Base-by-base conservation (phyloP, 192 early-diverging fungal species). In the Coemansia sp. region DNA sequence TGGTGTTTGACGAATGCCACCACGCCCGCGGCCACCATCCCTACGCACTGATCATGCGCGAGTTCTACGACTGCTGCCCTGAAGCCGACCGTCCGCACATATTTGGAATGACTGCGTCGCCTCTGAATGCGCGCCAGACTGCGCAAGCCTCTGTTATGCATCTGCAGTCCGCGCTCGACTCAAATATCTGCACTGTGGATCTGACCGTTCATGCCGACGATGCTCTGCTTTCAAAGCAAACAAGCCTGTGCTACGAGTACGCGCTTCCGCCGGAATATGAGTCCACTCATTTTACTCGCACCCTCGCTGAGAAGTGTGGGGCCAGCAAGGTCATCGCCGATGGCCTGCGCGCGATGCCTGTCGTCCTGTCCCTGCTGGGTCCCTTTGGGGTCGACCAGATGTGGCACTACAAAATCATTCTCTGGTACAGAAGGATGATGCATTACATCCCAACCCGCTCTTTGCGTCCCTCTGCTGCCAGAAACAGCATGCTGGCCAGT, bases 1-100 rank as follows among this genome's bases (percentile, higher is more conserved):
- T 98, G 7, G 86, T 98, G n/a, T 93, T 98, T 84, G 96, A 98
- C 75, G 96, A 98, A 74, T 93, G 91, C 59, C 96, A 98, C 79
- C 92, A 98, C 72, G 86, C 94, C 6, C 79, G 89, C 16, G 87
- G 88, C 64, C 83, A 85, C 40, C 91, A 93, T 66, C 88, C 90
- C 0, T 95, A 92, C 75, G 84, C 89, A 57, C 71, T 89, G 21
- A 89, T 97, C 26, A 94, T 98, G 90, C 84, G 85, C 44, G 87
- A 92, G 57, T 94, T 95, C 71, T 96, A 96, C 73, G 66, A 82
- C 47, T 68, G 72, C n/a, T 78, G 77, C 21, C 76, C 75, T 0
- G 68, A 65, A 4, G 63, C 64, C 5, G 61, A 79, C 11, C 75
- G 89, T 13, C 96, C 96, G 11, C 89, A 88, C 48, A 85, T 98